Evolutionary conservation across 169 alveolate species (phyloP), one percentile per base, ranked within the genome.

Genomic region (Cryptosporidium sp.): DNA sequence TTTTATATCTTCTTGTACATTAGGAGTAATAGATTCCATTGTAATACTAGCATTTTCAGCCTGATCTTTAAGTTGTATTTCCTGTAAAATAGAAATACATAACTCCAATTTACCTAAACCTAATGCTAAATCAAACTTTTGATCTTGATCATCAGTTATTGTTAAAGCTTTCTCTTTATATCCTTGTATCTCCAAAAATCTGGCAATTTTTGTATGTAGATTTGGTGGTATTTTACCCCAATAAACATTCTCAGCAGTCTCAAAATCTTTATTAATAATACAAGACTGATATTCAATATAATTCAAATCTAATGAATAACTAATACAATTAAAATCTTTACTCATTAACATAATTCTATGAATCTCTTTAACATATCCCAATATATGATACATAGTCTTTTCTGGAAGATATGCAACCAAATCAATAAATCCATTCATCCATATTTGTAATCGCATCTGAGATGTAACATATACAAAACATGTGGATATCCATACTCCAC

Each of bases 41-140:
- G 69, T 67, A 37, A 12, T 21, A 48, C 3, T 9, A 37, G 16
- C 14, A 29, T 29, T 21, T 60, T 45, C 68, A 26, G 37, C 51
- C n/a, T 26, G 45, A 39, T 70, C 80, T 53, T 68, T 85, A 26
- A 26, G 42, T 35, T 75, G 96, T 94, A 70, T 94, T 61, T 84
- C 93, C 60, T 85, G 70, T 70, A 61, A 95, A 95, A 89, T 96
- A 94, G 84, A 93, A 44, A 94, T 80, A 70, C 97, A 94, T 44
- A 92, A 85, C 51, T 94, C 94, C 44, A 97, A 92, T 61, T 95
- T 95, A 12, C 97, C 97, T 58, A 97, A 85, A 48, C 92, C 91
- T 45, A 98, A 71, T 69, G 98, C 95, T 16, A 97, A 85, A 48
- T 97, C 99, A 89, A 97, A 97, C 91, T 96, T 96, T 68, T 96